Evolutionary conservation across 495 filamentous ascomycete species (phyloP), one percentile per base, ranked within the genome.

Genomic region (Aspergillus sclerotioniger): DNA sequence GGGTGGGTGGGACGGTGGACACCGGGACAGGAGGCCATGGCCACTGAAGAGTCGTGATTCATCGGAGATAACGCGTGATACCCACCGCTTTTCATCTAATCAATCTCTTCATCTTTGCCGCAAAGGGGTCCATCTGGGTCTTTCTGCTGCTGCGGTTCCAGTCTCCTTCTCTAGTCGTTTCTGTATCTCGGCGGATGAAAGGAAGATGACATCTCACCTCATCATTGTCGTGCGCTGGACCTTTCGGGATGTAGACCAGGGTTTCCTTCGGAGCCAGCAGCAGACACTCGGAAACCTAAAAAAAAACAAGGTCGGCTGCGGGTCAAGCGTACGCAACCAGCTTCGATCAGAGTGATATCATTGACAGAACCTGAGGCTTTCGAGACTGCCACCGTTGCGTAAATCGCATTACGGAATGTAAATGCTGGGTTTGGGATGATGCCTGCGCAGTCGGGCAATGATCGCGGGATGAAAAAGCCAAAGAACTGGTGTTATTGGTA

Each of bases 71-170:
- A 65, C 56, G 47, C 51, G 51, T 44, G 35, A 59, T 63, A 63
- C 58, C 64, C 64, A 67, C 64, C 57, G 53, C 56, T 53, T 61
- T 51, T 56, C 57, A 67, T 67, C 61, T 67, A 67, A 67, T 67
- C 64, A 67, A 62, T 67, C 59, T 63, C 48, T 58, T 55, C 51
- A 59, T 55, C 54, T 57, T 19, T 56, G 32, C 20, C 6, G 37
- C 29, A 29, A 39, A 35, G 16, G 44, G 44, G 13, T 56, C 41
- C 37, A 37, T 20, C 54, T 31, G 44, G 16, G 31, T 31, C 46
- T 54, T 44, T n/a, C n/a, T 31, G 51, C 53, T 33, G 25, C 21
- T 46, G 25, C 41, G 47, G 47, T 15, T 50, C n/a, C n/a, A 50
- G 47, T 13, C 15, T 28, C 12, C 47, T 29, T n/a, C 25, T 25